These are phyloP conservation scores for Eustoma russellianum DNA, from an alignment of 257 asterid species.

Conservation along the genomic window DNA sequence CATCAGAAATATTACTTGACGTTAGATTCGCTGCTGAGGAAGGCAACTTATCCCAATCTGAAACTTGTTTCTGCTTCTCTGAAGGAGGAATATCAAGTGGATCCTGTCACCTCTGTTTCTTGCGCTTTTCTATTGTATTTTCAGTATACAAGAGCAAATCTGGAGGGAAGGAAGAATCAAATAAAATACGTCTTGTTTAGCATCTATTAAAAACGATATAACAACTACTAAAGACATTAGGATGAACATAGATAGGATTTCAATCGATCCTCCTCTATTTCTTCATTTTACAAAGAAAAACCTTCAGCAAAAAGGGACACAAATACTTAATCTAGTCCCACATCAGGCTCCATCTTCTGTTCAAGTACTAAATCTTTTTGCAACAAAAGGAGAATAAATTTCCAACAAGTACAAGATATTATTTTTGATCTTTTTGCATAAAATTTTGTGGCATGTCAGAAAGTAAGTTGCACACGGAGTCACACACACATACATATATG, in stretches of 20 bases:
- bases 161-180: constrained; percentile 5
- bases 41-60: constrained; percentile 23
- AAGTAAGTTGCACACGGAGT: neutral
- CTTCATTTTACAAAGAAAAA: neutral
- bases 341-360: neutral
- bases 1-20: constrained; percentile 17
- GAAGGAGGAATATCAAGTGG: constrained; percentile 28
- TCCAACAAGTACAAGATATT: too few relatives aligned
- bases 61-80: constrained; percentile 28
- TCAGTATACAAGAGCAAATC: constrained; percentile 29
- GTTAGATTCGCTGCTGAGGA: constrained; percentile 24
- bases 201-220: neutral
- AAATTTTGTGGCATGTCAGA: neutral
- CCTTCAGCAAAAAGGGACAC: neutral
- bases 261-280: neutral
- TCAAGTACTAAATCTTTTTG: neutral
- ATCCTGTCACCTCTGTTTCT: constrained; percentile 23
- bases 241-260: too few relatives aligned
- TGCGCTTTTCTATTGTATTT: constrained; percentile 40
- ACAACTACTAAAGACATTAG: neutral
- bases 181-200: neutral
- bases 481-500: too few relatives aligned
- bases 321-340: neutral
- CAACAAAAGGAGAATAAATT: neutral
- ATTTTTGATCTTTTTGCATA: too few relatives aligned